A percentile compares a stretch with the other conserved stretches of the same genome.
Conservation (phyloP, 2,329 filamentous ascomycete genomes). For the Rhynchosporium agropyri region DNA sequence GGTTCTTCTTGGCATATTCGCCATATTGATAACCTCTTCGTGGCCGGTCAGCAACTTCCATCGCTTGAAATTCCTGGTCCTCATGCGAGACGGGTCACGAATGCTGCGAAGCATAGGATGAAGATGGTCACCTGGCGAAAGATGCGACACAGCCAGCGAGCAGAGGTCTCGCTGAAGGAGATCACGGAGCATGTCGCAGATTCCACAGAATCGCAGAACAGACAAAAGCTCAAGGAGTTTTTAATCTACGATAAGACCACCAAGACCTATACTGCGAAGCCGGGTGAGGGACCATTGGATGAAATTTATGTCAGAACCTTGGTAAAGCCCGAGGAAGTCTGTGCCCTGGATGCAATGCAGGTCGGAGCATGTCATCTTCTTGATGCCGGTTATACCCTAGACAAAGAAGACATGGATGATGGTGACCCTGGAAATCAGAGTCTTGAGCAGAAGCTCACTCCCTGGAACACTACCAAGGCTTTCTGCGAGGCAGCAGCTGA, state of each 20-base stretch:
- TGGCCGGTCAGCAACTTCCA: conserved; percentile 91
- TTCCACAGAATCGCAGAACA: conserved; percentile 91
- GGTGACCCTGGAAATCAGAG: conserved; percentile 58
- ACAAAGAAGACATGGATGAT: conserved; percentile 60
- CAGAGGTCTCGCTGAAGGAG: conserved; percentile 74
- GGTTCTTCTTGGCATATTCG: conserved; percentile 82
- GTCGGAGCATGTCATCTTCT: conserved; percentile 88
- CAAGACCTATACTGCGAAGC: conserved; percentile 78
- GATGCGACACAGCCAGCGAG: conserved; percentile 72
- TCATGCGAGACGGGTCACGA: conserved; percentile 92
- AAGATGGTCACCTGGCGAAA: conserved; percentile 95
- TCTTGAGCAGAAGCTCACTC: conserved; percentile 85
- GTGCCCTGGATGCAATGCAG: conserved; percentile 94
- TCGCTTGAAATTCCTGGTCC: conserved; percentile 90
- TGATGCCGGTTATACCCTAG: conserved; percentile 83
- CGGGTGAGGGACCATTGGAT: conserved; percentile 69
- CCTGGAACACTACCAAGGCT: conserved; percentile 96
- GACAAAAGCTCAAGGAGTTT: conserved; percentile 97
- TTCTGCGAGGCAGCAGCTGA: conserved; percentile 92
- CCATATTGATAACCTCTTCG: conserved; percentile 87
- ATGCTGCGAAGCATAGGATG: conserved; percentile 93
- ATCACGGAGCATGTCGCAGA: conserved; percentile 92
- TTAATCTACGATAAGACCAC: conserved; percentile 85
- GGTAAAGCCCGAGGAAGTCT: conserved; percentile 96
- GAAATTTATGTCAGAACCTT: conserved; percentile 79